Percentiles rank a stretch among this genome's conserved stretches.
These are phyloP conservation scores for Acorus calamus DNA, from an alignment of 106 monocot species.

Conservation along the genomic window DNA sequence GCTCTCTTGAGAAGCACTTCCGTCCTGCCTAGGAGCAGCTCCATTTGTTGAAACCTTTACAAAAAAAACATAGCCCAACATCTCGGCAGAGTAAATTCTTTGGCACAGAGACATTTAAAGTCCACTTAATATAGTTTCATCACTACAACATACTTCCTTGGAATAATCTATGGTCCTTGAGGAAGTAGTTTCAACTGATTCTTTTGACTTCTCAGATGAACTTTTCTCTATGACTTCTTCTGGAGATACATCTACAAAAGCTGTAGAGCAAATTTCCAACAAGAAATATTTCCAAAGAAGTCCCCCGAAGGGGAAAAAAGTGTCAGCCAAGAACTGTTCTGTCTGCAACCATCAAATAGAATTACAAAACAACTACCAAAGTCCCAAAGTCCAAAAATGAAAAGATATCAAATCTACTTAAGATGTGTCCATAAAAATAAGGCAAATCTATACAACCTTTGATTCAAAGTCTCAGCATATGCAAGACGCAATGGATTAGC, in stretches of 20 bases:
- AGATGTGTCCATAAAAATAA: too few relatives aligned
- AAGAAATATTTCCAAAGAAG: not conserved
- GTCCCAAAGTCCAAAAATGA: too few relatives aligned
- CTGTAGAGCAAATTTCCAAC: conserved; percentile 23
- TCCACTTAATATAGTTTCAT: not conserved
- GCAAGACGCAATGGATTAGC: too few relatives aligned
- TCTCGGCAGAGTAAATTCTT: not conserved
- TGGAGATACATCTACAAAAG: conserved; percentile 89
- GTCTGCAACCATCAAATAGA: too few relatives aligned
- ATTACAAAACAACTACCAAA: too few relatives aligned
- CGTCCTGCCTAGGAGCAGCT: conserved; percentile 31
- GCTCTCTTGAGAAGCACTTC: conserved; percentile 26
- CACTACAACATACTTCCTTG: conserved; percentile 29
- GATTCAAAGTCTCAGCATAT: too few relatives aligned
- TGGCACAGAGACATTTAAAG: not conserved
- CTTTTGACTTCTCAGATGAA: conserved; percentile 14
- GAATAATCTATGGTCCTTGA: conserved; percentile 13
- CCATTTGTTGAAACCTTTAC: conserved; percentile 67
- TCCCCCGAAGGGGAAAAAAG: not conserved
- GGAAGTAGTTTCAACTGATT: conserved; percentile 10
- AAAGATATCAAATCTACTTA: too few relatives aligned
- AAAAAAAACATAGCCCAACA: too few relatives aligned
- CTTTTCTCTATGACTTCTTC: conserved; percentile 44
- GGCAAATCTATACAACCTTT: too few relatives aligned
- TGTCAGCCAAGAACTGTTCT: too few relatives aligned